Evolutionary conservation across 176 grass and related monocot genomes (phyloP).

Genomic region (Thalia dealbata): DNA sequence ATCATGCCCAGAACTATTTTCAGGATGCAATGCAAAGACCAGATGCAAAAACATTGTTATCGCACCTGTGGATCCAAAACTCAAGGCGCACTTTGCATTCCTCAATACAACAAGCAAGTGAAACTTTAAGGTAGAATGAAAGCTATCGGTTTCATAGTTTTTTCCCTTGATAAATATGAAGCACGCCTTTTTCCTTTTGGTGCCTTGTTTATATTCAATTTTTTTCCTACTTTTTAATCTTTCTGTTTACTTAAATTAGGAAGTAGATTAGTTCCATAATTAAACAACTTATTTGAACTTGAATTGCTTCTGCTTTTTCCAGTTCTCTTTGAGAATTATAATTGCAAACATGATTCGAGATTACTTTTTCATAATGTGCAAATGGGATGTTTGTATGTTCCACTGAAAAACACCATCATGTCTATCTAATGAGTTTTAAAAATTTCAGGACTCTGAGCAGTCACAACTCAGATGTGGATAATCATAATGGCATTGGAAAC

Average conservation of each 20-base stretch:
- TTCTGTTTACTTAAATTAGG: background rate
- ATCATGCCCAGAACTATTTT: conserved; percentile 34
- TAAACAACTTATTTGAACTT: background rate
- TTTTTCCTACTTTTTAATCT: background rate
- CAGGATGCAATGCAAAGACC: conserved; percentile 96
- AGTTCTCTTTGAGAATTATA: background rate
- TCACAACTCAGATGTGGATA: conserved; percentile 38
- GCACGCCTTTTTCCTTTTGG: background rate
- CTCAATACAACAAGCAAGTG: conserved; percentile 45
- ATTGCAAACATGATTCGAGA: background rate
- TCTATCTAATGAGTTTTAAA: background rate
- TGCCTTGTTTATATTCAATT: background rate
- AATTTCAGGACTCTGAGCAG: conserved; percentile 35
- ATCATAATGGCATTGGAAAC: conserved; percentile 29
- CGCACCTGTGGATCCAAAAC: conserved; percentile 92
- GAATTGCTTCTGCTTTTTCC: background rate
- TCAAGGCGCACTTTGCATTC: conserved; percentile 71
- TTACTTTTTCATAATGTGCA: background rate
- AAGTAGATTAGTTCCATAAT: background rate
- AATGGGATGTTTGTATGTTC: background rate
- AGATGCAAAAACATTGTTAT: conserved; percentile 91
- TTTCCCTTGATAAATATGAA: background rate
- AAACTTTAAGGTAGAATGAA: conserved; percentile 38
- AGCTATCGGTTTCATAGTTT: background rate
- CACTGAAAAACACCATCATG: background rate